These are phyloP conservation scores for Stephanodiscus minutulus DNA, from an alignment of 108 stramenopile species.

Conservation along the genomic window DNA sequence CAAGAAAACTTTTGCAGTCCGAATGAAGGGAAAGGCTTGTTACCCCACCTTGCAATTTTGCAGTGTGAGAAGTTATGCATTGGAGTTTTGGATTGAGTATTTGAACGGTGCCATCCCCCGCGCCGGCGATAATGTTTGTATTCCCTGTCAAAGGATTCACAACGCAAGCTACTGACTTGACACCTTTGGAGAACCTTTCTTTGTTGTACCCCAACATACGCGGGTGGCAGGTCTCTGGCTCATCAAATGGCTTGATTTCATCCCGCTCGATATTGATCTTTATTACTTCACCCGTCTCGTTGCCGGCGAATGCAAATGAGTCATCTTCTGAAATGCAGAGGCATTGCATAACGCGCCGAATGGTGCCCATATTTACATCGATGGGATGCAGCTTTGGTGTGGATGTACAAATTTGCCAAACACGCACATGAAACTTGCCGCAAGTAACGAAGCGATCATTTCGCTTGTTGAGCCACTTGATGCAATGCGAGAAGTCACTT, in stretches of 20 bases:
- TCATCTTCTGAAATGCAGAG: constrained; percentile 79
- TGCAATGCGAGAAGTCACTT: constrained; percentile 62
- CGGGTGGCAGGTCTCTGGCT: constrained; percentile 67
- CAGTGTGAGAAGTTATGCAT: constrained; percentile 61
- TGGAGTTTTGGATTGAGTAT: constrained; percentile 62
- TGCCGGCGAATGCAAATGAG: constrained; percentile 75
- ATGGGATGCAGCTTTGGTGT: constrained; percentile 81
- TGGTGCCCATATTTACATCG: constrained; percentile 78
- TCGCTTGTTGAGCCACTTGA: constrained; percentile 76
- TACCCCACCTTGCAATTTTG: constrained; percentile 69
- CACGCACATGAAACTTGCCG: constrained; percentile 72
- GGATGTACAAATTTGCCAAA: constrained; percentile 79
- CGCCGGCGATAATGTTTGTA: constrained; percentile 78
- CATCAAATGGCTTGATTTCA: constrained; percentile 74
- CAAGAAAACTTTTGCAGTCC: constrained; percentile 60
- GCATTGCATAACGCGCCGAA: constrained; percentile 75
- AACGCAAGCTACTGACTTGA: constrained; percentile 65
- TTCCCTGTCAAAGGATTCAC: constrained; percentile 75
- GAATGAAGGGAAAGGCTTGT: constrained; percentile 70
- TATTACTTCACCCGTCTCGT: constrained; percentile 84
- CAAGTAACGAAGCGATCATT: constrained; percentile 87
- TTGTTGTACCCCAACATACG: constrained; percentile 57
- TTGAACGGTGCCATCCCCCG: constrained; percentile 79
- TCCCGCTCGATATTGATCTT: constrained; percentile 80
- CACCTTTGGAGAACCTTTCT: constrained; percentile 71